A percentile compares a stretch with the other conserved stretches of the same genome.
These are phyloP conservation scores for Coemansia sp. DNA, from an alignment of 192 early-diverging fungal species.

Conservation along the genomic window DNA sequence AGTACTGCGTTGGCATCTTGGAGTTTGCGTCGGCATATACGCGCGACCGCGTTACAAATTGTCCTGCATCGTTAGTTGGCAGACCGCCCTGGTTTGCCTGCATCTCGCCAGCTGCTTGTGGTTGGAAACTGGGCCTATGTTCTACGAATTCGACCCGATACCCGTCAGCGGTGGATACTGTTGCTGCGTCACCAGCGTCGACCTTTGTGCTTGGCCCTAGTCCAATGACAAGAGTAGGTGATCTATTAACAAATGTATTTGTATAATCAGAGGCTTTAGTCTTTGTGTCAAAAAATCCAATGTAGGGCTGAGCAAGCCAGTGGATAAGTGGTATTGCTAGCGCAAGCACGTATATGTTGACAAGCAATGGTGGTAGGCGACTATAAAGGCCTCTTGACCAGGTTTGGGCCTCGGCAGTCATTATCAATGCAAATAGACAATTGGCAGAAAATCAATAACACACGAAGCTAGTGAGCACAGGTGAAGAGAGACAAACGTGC, in stretches of 20 bases:
- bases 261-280: constrained; percentile 7
- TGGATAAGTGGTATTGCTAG: constrained; percentile 13
- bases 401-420: constrained; percentile 6
- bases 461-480: background rate
- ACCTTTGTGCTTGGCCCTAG: constrained; percentile 4
- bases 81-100: constrained; percentile 26
- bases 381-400: background rate
- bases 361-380: constrained; percentile 10
- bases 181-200: background rate
- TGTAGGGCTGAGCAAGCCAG: constrained; percentile 19
- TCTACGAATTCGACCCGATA: constrained; percentile 27
- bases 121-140: constrained; percentile 7
- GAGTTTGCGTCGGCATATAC: constrained; percentile 89
- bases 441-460: background rate
- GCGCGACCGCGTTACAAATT: constrained; percentile 63
- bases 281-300: background rate
- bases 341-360: constrained; percentile 21
- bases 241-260: constrained; percentile 5
- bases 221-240: constrained; percentile 2
- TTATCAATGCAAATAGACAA: constrained; percentile 11
- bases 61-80: constrained; percentile 32
- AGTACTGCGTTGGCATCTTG: constrained; percentile 82
- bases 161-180: constrained; percentile 1
- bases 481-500: background rate
- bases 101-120: constrained; percentile 19